A percentile compares a stretch with the other conserved stretches of the same genome.
These are phyloP conservation scores for Carpinus viminea DNA, from an alignment of 306 rosid species.

Conservation along the genomic window DNA sequence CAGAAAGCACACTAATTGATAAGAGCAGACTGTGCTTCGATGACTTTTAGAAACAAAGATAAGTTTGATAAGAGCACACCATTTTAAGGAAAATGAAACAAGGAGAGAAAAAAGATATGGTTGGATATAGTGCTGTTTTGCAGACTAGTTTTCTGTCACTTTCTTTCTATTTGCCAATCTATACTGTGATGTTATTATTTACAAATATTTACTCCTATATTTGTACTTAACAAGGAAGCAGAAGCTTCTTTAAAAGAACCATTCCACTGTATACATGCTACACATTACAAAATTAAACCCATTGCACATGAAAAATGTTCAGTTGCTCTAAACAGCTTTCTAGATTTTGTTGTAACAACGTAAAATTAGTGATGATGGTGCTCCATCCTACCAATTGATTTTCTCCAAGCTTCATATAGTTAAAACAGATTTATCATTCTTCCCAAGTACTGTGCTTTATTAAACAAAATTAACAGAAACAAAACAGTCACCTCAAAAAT, in stretches of 20 bases:
- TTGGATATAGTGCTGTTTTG: background rate
- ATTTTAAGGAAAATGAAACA: background rate
- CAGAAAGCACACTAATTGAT: conserved; percentile 32
- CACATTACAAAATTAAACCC: background rate
- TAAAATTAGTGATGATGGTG: background rate
- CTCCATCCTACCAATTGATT: background rate
- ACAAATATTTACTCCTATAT: background rate
- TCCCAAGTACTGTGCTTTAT: background rate
- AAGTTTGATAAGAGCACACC: background rate
- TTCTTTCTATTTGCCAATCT: background rate
- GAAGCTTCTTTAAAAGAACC: background rate
- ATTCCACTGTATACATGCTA: background rate
- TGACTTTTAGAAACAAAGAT: conserved; percentile 11
- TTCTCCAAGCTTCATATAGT: background rate
- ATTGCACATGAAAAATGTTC: background rate
- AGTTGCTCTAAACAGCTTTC: background rate
- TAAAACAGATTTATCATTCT: background rate
- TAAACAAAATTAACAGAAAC: background rate
- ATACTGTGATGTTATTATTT: background rate
- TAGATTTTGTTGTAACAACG: background rate
- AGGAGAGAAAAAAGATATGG: background rate
- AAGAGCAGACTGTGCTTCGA: conserved; percentile 1
- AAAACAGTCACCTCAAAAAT: no score
- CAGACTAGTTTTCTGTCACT: background rate
- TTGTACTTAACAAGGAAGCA: background rate